phyloP scores from a whole-genome alignment of 345 rosid species.

The Eucalyptus regnans region DNA sequence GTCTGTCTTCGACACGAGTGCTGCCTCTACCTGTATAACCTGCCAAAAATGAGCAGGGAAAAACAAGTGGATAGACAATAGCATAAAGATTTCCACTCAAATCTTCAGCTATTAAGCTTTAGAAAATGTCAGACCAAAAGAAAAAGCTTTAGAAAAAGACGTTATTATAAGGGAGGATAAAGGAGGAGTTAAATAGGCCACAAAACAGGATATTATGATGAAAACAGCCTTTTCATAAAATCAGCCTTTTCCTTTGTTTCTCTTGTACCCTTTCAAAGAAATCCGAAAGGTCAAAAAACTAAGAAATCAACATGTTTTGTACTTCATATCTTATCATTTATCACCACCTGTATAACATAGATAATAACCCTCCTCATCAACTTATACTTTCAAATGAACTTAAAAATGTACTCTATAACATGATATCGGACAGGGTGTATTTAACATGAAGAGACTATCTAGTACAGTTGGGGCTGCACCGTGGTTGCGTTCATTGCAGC shows the following conservation, averaged over 20 bases:
- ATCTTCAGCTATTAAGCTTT: neutral
- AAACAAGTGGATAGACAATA: neutral
- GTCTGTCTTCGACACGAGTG: neutral
- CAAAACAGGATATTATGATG: neutral
- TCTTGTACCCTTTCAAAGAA: neutral
- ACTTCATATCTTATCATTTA: neutral
- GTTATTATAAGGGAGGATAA: neutral
- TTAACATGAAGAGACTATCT: neutral
- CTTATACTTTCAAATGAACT: neutral
- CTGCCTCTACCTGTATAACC: neutral
- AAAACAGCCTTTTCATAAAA: neutral
- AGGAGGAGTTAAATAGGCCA: neutral
- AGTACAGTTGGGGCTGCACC: too few relatives aligned
- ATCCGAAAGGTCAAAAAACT: neutral
- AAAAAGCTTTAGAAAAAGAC: neutral
- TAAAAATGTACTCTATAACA: neutral
- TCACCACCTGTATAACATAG: neutral
- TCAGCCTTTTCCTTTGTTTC: neutral
- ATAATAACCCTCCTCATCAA: neutral
- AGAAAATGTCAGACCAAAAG: neutral
- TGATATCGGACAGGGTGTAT: neutral
- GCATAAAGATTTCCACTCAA: neutral
- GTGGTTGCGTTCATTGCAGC: neutral
- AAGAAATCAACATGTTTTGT: neutral
- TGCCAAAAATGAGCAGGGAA: neutral